Evolutionary conservation across 257 asterid species (phyloP).

Genomic region (Solanum paucissectum): DNA sequence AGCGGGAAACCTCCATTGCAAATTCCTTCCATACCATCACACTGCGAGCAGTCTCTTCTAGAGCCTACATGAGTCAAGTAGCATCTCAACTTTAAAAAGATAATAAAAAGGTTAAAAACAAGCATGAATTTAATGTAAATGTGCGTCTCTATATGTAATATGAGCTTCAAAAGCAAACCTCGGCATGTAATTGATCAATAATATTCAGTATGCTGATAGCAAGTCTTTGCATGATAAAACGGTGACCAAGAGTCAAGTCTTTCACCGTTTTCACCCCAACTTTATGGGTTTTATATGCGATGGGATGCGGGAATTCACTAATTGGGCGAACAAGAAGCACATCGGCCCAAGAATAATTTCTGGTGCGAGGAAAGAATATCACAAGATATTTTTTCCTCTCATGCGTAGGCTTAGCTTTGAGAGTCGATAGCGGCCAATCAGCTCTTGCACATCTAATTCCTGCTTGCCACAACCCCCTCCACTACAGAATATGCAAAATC

Average conservation of each 20-base stretch:
- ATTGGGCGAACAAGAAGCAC: constrained; percentile 84
- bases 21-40: constrained; percentile 77
- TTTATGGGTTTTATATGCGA: constrained; percentile 72
- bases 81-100: not conserved
- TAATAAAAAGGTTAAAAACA: not conserved
- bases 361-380: constrained; percentile 84
- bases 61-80: constrained; percentile 46
- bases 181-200: constrained; percentile 68
- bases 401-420: constrained; percentile 92
- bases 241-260: constrained; percentile 79
- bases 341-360: constrained; percentile 95
- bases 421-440: constrained; percentile 89
- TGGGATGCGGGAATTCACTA: constrained; percentile 67
- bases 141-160: not conserved
- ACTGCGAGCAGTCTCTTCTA: constrained; percentile 69
- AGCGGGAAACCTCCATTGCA: constrained; percentile 77
- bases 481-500: constrained; percentile 31
- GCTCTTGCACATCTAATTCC: constrained; percentile 90
- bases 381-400: constrained; percentile 87
- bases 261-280: constrained; percentile 66
- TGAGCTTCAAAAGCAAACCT: constrained; percentile 49
- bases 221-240: constrained; percentile 85
- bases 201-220: constrained; percentile 75
- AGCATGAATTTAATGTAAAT: not conserved
- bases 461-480: constrained; percentile 99